A percentile compares a stretch with the other conserved stretches of the same genome.
These are phyloP conservation scores for Cryptococcus sp. DNA, from an alignment of 1,284 basidiomycete genomes.

Conservation along the genomic window DNA sequence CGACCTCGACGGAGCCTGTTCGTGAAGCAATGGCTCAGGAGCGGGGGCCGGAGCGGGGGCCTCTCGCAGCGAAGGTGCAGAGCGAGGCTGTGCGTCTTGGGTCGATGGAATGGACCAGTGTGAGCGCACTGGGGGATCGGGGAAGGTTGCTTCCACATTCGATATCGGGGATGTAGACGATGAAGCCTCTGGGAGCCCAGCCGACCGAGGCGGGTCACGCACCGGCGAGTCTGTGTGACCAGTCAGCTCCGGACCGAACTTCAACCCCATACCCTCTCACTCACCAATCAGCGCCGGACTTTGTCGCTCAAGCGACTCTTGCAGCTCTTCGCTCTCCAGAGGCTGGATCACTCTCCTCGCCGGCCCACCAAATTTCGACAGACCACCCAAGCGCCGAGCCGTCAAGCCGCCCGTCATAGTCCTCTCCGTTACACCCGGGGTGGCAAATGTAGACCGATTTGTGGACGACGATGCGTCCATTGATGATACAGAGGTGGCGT, in stretches of 20 bases:
- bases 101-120: no score
- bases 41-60: no score
- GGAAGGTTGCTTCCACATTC: no score
- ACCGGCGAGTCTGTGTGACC: no score
- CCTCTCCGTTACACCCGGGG: constrained; percentile 34
- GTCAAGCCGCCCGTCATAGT: constrained; percentile 30
- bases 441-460: constrained; percentile 18
- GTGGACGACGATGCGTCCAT: constrained; percentile 10
- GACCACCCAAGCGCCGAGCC: constrained; percentile 28
- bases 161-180: no score
- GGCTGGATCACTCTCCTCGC: constrained; percentile 32
- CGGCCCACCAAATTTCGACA: constrained; percentile 45
- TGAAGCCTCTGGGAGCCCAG: no score
- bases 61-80: no score
- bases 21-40: no score
- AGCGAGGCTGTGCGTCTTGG: no score
- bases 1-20: no score
- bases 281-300: constrained; percentile 20
- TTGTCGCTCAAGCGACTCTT: constrained; percentile 14
- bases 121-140: no score
- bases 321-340: constrained; percentile 17
- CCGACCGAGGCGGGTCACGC: no score
- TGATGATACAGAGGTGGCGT: constrained; percentile 25
- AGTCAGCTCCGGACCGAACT: not conserved
- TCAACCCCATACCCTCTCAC: constrained; percentile 3